A percentile compares a stretch with the other conserved stretches of the same genome.
Conservation (phyloP, 1,139 yeast genomes). For the Geotrichum reessii region DNA sequence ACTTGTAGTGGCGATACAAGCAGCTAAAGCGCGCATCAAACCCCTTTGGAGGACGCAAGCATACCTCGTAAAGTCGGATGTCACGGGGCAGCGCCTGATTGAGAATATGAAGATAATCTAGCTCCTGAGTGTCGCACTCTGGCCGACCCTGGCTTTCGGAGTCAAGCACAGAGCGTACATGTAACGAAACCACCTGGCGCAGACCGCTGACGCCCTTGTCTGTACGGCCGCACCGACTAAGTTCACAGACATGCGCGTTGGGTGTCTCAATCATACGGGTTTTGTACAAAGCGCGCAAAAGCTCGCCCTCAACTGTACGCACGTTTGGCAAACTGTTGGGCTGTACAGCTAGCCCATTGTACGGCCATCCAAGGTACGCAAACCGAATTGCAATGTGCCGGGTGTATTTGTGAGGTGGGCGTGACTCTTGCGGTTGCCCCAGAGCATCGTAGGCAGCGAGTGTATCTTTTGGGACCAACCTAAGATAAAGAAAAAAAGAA, state of each 20-base stretch:
- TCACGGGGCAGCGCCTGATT: conserved; percentile 77
- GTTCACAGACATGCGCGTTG: conserved; percentile 55
- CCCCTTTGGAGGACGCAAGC: conserved; percentile 71
- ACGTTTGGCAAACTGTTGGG: conserved; percentile 51
- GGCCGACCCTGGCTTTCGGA: conserved; percentile 52
- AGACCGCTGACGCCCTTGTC: conserved; percentile 96
- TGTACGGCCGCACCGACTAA: conserved; percentile 93
- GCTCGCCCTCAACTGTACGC: conserved; percentile 80
- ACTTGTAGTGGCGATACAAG: conserved; percentile 72
- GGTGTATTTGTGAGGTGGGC: conserved; percentile 40
- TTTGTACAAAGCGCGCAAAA: conserved; percentile 62
- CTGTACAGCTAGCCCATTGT: conserved; percentile 85
- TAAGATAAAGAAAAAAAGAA: neutral
- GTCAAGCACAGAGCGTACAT: conserved; percentile 62
- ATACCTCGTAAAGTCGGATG: conserved; percentile 71
- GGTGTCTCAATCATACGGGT: conserved; percentile 60
- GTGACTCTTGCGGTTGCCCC: neutral
- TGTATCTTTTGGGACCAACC: neutral
- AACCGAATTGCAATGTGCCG: conserved; percentile 74
- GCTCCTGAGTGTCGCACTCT: conserved; percentile 55
- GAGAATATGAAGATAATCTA: conserved; percentile 69
- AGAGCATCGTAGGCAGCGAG: neutral
- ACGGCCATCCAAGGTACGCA: conserved; percentile 55
- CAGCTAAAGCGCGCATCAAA: conserved; percentile 96
- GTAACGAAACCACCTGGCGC: conserved; percentile 84